These are phyloP conservation scores for Diaporthe sp. DNA, from an alignment of 2,329 filamentous ascomycete genomes.

Conservation along the genomic window DNA sequence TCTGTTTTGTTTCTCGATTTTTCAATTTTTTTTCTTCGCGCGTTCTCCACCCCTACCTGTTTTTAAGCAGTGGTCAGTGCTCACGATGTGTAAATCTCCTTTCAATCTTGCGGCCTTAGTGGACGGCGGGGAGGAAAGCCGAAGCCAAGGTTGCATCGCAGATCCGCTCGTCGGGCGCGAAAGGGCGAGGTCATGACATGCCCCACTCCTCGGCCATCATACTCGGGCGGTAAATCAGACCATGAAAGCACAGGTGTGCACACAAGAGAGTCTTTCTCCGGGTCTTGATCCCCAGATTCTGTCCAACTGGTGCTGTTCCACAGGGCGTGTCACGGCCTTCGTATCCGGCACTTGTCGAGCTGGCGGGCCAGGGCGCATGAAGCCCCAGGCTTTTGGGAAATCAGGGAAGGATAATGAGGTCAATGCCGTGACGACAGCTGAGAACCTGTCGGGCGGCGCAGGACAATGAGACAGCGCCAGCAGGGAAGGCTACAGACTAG, in stretches of 20 bases:
- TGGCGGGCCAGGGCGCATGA: slow-evolving; percentile 12
- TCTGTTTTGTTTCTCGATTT: slow-evolving; percentile 3
- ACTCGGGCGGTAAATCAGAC: slow-evolving; percentile 34
- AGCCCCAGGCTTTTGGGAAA: slow-evolving; percentile 7
- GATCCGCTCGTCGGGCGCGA: slow-evolving; percentile 35
- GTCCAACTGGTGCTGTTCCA: slow-evolving; percentile 11
- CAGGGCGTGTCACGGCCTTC: slow-evolving; percentile 21
- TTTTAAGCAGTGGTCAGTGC: slow-evolving; percentile 41
- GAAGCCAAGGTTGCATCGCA: slow-evolving; percentile 34
- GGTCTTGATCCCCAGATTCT: slow-evolving; percentile 30
- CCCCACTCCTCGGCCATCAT: slow-evolving; percentile 30
- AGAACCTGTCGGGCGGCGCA: slow-evolving; percentile 9
- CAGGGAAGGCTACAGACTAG: slow-evolving; percentile 23
- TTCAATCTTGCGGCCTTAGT: slow-evolving; percentile 15
- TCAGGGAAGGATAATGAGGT: slow-evolving; percentile 11
- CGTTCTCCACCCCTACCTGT: slow-evolving; percentile 12
- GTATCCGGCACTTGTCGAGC: slow-evolving; percentile 29
- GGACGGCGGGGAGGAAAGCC: slow-evolving; percentile 19
- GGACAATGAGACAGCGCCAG: slow-evolving; percentile 5
- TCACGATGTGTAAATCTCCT: slow-evolving; percentile 28
- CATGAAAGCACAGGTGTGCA: slow-evolving; percentile 1
- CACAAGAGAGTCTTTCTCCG: neutral
- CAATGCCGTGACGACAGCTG: slow-evolving; percentile 28
- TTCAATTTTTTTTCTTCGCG: slow-evolving; percentile 25
- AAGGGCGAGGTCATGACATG: slow-evolving; percentile 34